phyloP scores from a whole-genome alignment of 495 filamentous ascomycete genomes.

The Xylaria intraflava region DNA sequence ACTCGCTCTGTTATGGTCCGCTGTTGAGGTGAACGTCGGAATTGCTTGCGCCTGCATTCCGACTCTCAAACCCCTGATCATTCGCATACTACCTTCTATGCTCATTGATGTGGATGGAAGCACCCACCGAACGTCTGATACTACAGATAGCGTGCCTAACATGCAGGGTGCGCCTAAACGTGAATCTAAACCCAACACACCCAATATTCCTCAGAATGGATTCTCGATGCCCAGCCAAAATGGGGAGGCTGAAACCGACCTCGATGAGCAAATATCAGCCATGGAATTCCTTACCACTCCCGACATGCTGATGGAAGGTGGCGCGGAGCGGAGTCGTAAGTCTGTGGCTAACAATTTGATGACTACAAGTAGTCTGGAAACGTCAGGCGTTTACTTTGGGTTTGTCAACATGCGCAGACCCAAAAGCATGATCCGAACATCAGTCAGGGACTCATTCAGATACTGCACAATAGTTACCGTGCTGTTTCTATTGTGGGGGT shows the following conservation, averaged over 20 bases:
- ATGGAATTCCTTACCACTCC: slow-evolving; percentile 56
- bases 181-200: neutral
- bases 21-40: slow-evolving; percentile 82
- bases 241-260: slow-evolving; percentile 12
- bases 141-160: slow-evolving; percentile 4
- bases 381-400: slow-evolving; percentile 52
- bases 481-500: slow-evolving; percentile 83
- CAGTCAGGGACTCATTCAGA: slow-evolving; percentile 39
- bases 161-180: slow-evolving; percentile 15
- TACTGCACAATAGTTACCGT: slow-evolving; percentile 60
- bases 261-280: slow-evolving; percentile 41
- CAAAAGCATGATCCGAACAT: slow-evolving; percentile 65
- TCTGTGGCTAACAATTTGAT: neutral
- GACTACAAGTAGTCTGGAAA: neutral
- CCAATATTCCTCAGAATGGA: slow-evolving; percentile 3
- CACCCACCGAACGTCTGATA: slow-evolving; percentile 18
- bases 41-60: slow-evolving; percentile 86
- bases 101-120: slow-evolving; percentile 43
- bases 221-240: slow-evolving; percentile 19
- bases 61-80: slow-evolving; percentile 77
- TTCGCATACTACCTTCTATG: slow-evolving; percentile 66
- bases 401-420: slow-evolving; percentile 76
- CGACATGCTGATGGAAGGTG: slow-evolving; percentile 24
- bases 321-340: neutral
- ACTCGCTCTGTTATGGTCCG: slow-evolving; percentile 86